Evolutionary conservation across 225 moss, liverwort and hornwort species (phyloP).

Genomic region (Anthoceros angustus): DNA sequence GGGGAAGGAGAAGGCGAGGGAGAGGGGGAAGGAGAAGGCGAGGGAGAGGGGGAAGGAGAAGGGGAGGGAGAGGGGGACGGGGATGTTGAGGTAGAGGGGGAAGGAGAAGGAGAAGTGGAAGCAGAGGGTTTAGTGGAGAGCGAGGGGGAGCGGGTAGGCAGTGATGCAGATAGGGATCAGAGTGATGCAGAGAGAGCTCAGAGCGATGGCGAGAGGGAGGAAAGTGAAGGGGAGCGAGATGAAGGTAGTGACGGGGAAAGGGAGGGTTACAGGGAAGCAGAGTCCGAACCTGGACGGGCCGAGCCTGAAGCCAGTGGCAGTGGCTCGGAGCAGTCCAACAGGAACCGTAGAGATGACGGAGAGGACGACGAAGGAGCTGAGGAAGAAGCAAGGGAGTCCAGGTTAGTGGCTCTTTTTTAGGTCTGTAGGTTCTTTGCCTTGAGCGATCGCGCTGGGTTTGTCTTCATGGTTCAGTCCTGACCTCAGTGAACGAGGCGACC

Average conservation of each 20-base stretch:
- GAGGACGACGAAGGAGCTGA: constrained; percentile 71
- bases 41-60: constrained; percentile 70
- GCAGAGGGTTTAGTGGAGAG: constrained; percentile 52
- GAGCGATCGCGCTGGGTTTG: neutral
- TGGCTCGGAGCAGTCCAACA: constrained; percentile 73
- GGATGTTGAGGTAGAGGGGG: constrained; percentile 54
- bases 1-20: constrained; percentile 5
- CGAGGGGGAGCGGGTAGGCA: constrained; percentile 57
- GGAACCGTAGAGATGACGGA: constrained; percentile 25
- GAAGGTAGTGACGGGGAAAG: constrained; percentile 41
- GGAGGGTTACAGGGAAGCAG: constrained; percentile 1
- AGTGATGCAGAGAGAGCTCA: constrained; percentile 30
- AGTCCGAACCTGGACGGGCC: constrained; percentile 20
- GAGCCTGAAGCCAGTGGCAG: constrained; percentile 70
- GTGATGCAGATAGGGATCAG: constrained; percentile 26
- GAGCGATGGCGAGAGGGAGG: constrained; percentile 53
- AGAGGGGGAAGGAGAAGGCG: constrained; percentile 59
- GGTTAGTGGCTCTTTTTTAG: constrained; percentile 20
- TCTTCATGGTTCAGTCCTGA: constrained; percentile 1
- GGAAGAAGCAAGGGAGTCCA: constrained; percentile 43
- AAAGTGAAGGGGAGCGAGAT: constrained; percentile 43
- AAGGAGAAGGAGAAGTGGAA: constrained; percentile 53
- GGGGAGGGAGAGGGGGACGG: constrained; percentile 63
- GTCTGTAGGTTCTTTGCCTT: neutral
- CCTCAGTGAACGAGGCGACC: constrained; percentile 15